Evolutionary conservation across 768 basidiomycete species (phyloP), one percentile per base, ranked within the genome.

Genomic region (Tricholoma furcatifolium): DNA sequence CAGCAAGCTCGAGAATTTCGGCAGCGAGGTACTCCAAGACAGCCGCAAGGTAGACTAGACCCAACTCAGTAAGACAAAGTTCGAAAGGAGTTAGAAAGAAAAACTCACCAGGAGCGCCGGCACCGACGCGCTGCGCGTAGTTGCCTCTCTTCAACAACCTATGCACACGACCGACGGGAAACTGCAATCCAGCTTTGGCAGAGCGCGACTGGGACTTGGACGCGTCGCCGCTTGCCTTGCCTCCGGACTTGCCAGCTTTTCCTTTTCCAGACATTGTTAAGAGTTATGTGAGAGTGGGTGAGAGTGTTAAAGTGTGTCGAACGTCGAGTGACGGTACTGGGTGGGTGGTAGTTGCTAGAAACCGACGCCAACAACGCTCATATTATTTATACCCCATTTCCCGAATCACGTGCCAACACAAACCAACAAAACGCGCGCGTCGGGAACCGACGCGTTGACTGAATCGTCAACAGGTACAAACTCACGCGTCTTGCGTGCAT

Each of bases 91-190:
- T 10, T 21, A 47, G 36, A 30, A 48, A 18, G 7, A 43, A 40
- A 31, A 11, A 68, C 71, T 24, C 57, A 87, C 86, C 86, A 65
- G 92, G 90, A 58, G 92, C 89, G 74, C 91, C 91, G 51, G 91
- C 88, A 72, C 92, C 91, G 57, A 93, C 85, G 68, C 92, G 88
- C 61, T 89, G 85, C 45, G 88, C 87, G 59, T 91, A 93, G 77
- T 93, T 92, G 49, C 91, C 91, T 70, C 82, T 83, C 79, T 91
- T 91, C 70, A 93, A 70, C 39, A 91, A 82, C 82, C 89, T 85
- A 74, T 91, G 91, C 56, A 93, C 84, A 87, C 91, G 91, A 79
- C 91, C 91, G 61, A 93, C 91, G 49, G 91, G 91, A 77, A 93
- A 90, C 67, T 88, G 85, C 50, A 88, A 81, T 61, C 86, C 86